These are phyloP conservation scores for Phyllostachys edulis DNA, from an alignment of 176 grass and related monocot species.

Conservation along the genomic window DNA sequence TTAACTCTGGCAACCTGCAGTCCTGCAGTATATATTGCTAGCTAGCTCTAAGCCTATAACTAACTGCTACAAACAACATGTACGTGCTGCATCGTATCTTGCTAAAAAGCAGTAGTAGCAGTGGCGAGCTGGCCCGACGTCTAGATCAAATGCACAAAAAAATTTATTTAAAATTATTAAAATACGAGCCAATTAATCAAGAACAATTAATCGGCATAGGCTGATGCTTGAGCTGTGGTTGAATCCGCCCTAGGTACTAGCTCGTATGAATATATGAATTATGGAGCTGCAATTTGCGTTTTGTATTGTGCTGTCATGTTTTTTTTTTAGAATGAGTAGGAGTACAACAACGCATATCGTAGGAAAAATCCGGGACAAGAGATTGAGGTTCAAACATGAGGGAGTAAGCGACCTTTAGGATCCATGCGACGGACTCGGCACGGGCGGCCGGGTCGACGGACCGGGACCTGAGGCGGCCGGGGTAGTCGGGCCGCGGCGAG, in stretches of 20 bases:
- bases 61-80: background rate
- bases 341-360: background rate
- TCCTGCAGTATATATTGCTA: background rate
- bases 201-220: too few species aligned
- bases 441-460: slow-evolving; percentile 41
- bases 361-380: background rate
- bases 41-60: too few species aligned
- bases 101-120: background rate
- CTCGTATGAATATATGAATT: background rate
- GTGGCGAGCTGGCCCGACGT: too few species aligned
- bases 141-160: too few species aligned
- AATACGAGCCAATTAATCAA: too few species aligned
- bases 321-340: background rate
- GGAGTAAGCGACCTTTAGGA: slow-evolving; percentile 45
- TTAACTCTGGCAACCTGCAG: background rate
- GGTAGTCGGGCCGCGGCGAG: slow-evolving; percentile 42
- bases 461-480: slow-evolving; percentile 38
- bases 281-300: background rate
- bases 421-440: slow-evolving; percentile 50
- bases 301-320: background rate
- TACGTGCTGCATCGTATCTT: background rate
- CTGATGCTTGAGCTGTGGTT: too few species aligned
- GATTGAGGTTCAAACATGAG: background rate
- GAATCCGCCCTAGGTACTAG: background rate
- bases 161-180: too few species aligned